These are phyloP conservation scores for Fraxinus quadrangulata DNA, from an alignment of 257 asterid genomes.

Conservation along the genomic window DNA sequence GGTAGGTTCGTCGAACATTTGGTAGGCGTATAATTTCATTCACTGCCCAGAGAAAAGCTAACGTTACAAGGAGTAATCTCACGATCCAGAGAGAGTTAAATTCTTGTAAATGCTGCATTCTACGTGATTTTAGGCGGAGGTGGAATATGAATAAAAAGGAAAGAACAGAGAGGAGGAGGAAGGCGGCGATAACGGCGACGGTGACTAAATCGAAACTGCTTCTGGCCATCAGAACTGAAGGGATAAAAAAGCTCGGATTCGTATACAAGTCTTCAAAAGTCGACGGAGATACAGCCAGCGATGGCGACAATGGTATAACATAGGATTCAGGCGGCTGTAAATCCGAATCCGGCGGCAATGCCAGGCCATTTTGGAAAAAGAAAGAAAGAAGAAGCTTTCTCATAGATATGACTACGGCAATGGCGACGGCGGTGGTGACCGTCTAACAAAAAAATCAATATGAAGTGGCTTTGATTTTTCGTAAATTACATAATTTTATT, in stretches of 20 bases:
- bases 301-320: conserved; percentile 3
- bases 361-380: conserved; percentile 22
- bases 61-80: conserved; percentile 55
- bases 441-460: conserved; percentile 12
- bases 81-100: conserved; percentile 72
- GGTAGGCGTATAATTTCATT: conserved; percentile 62
- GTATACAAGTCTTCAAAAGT: not conserved
- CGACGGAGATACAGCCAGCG: not conserved
- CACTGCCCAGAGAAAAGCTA: conserved; percentile 51
- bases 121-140: conserved; percentile 50
- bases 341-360: conserved; percentile 13
- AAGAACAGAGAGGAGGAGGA: conserved; percentile 53
- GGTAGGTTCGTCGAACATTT: conserved; percentile 31
- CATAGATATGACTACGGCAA: conserved; percentile 39
- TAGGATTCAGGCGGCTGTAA: not conserved
- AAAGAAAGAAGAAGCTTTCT: conserved; percentile 39
- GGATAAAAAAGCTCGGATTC: conserved; percentile 1
- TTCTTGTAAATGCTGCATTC: conserved; percentile 45
- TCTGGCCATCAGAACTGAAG: conserved; percentile 33
- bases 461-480: conserved; percentile 14
- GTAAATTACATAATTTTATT: conserved; percentile 45
- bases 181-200: conserved; percentile 32
- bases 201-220: conserved; percentile 45
- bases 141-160: conserved; percentile 46
- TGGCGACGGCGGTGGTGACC: conserved; percentile 36